Evolutionary conservation across 371 early-diverging fungal species (phyloP).

Genomic region (Funneliformis caledonium): DNA sequence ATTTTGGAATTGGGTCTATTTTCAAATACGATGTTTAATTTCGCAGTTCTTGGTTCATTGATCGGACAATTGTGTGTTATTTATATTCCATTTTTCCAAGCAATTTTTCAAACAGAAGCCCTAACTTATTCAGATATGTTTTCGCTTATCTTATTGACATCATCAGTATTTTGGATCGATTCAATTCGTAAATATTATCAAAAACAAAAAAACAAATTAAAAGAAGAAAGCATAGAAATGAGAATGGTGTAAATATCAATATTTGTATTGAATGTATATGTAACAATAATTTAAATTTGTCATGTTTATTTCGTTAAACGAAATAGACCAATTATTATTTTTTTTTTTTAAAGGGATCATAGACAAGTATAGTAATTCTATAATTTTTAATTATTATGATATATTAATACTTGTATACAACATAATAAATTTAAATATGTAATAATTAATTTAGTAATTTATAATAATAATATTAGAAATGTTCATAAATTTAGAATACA

Average conservation of each 20-base stretch:
- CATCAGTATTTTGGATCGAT: conserved; percentile 39
- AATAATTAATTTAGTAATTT: neutral
- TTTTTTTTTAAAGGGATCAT: too few species aligned
- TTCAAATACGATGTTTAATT: conserved; percentile 87
- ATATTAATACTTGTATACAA: too few species aligned
- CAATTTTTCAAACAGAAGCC: conserved; percentile 88
- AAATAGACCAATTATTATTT: too few species aligned
- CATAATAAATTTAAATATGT: too few species aligned
- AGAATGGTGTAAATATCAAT: neutral
- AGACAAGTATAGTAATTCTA: too few species aligned
- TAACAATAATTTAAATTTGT: too few species aligned
- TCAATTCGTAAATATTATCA: conserved; percentile 29
- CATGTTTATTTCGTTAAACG: too few species aligned
- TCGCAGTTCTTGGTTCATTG: conserved; percentile 81
- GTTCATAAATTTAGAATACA: too few species aligned
- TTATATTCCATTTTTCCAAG: conserved; percentile 88
- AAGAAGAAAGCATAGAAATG: neutral
- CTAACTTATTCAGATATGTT: conserved; percentile 16
- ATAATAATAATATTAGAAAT: too few species aligned
- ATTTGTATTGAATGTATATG: neutral
- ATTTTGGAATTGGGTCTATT: conserved; percentile 80
- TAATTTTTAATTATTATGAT: too few species aligned
- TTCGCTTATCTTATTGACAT: conserved; percentile 22
- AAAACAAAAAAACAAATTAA: neutral
- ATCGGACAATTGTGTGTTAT: conserved; percentile 87